Evolutionary conservation across 306 rosid genomes (phyloP).

Genomic region (Glycine soja): DNA sequence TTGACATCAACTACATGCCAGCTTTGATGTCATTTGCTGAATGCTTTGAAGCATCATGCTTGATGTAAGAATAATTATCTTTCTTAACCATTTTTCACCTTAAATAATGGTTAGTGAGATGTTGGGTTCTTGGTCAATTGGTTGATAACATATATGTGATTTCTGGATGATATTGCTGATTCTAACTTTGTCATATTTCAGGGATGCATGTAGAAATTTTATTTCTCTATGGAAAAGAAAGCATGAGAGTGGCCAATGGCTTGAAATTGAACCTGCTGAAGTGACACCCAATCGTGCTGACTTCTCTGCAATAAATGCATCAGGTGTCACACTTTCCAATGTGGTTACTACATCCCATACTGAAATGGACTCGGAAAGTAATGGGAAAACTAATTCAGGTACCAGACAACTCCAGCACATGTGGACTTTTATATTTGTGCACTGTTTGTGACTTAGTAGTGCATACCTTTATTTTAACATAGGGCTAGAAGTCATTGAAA

Average conservation of each 20-base stretch:
- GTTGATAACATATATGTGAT: slow-evolving; percentile 12
- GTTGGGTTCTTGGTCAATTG: slow-evolving; percentile 40
- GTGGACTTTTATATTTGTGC: slow-evolving; percentile 15
- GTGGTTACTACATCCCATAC: slow-evolving; percentile 51
- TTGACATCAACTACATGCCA: slow-evolving; percentile 72
- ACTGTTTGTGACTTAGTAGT: not conserved
- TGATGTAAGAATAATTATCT: slow-evolving; percentile 62
- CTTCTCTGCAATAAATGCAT: slow-evolving; percentile 63
- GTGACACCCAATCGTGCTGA: slow-evolving; percentile 60
- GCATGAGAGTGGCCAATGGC: slow-evolving; percentile 94
- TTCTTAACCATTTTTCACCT: slow-evolving; percentile 16
- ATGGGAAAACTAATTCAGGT: slow-evolving; percentile 69
- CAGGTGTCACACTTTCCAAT: slow-evolving; percentile 66
- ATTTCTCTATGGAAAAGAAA: slow-evolving; percentile 81
- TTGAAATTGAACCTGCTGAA: slow-evolving; percentile 83
- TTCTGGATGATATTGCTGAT: slow-evolving; percentile 31
- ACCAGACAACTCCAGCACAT: slow-evolving; percentile 31
- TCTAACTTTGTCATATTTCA: slow-evolving; percentile 46
- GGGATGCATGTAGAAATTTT: slow-evolving; percentile 80
- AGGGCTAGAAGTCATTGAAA: not conserved
- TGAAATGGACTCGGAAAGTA: slow-evolving; percentile 61
- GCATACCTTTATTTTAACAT: slow-evolving; percentile 16
- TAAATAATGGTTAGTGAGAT: slow-evolving; percentile 4
- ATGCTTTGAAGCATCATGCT: slow-evolving; percentile 86
- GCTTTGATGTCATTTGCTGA: slow-evolving; percentile 81